Evolutionary conservation across 768 basidiomycete species (phyloP), one percentile per base, ranked within the genome.

Genomic region (Gautieria morchelliformis): DNA sequence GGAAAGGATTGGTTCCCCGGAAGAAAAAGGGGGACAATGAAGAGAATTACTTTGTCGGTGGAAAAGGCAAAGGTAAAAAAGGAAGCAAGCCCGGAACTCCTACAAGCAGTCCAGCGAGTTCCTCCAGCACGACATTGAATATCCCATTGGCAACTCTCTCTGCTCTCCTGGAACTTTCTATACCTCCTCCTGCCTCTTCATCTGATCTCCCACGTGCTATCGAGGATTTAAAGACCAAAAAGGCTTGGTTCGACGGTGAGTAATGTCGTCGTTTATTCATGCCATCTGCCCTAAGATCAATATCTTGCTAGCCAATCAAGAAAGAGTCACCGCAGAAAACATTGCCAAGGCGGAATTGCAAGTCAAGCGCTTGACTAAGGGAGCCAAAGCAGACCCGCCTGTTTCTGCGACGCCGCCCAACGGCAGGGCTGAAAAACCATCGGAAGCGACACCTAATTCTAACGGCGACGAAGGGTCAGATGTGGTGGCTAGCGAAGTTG

Each of bases 21-120:
- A 97, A 95, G 77, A 99, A 99, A 80, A 97, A 97, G 75, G 87
- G 83, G 33, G 87, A 87, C 46, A 88, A 87, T 27, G 87, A 93
- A 46, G 84, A 89, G 56, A 64, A 82, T 4, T 89, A 92, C 70
- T 93, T 92, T 69, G 79, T 83, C 17, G 88, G 81, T 17, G 75
- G 71, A 27, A 73, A 72, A 60, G 70, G 76, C 60, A 91, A 87
- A 69, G 77, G 77, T 49, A 85, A 81, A 64, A 76, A 71, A 51
- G 82, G 84, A 67, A 78, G 76, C 54, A 88, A 83, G 71, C 84
- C 83, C 67, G 71, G 74, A 42, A 68, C 65, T 47, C 37, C 42
- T 27, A 66, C 71, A 41, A 66, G 73, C 19, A 63, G 71, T 14
- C 65, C 76, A 27, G 69, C 75, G 15, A 69, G 67, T 52, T 14